phyloP scores from a whole-genome alignment of 805 yeast genomes.

The Candida jianshihensis region DNA sequence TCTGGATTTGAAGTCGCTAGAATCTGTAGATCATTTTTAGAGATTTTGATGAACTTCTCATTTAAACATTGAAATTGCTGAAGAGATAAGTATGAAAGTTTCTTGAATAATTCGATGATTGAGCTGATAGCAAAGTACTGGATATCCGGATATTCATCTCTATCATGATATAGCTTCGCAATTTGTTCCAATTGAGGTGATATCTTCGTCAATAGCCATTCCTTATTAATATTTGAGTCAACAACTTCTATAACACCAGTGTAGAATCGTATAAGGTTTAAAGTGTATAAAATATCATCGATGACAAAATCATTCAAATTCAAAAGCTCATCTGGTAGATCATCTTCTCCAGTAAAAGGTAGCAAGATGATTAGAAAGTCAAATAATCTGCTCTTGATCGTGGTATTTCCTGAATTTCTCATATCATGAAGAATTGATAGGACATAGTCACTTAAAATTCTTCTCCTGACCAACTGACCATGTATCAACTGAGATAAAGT shows the following conservation, averaged over 20 bases:
- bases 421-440: conserved; percentile 3
- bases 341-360: conserved; percentile 11
- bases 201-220: conserved; percentile 14
- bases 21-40: conserved; percentile 4
- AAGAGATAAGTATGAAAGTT: conserved; percentile 11
- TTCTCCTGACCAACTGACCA: conserved; percentile 15
- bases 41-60: conserved; percentile 5
- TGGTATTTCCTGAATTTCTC: conserved; percentile 2
- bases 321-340: conserved; percentile 10
- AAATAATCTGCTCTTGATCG: conserved; percentile 9
- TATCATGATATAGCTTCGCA: conserved; percentile 8
- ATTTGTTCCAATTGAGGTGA: conserved; percentile 7
- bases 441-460: conserved; percentile 12
- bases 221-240: conserved; percentile 7
- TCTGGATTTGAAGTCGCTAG: conserved; percentile 13
- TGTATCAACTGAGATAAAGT: conserved; percentile 7
- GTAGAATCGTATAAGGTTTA: conserved; percentile 15
- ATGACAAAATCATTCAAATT: conserved; percentile 4
- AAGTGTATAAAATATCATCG: conserved; percentile 11
- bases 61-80: conserved; percentile 7
- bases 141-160: conserved; percentile 9
- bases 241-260: conserved; percentile 10
- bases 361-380: conserved; percentile 9
- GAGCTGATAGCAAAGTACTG: conserved; percentile 12
- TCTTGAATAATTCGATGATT: conserved; percentile 10